These are phyloP conservation scores for Shiraia bambusicola DNA, from an alignment of 2,329 filamentous ascomycete genomes.

Conservation along the genomic window DNA sequence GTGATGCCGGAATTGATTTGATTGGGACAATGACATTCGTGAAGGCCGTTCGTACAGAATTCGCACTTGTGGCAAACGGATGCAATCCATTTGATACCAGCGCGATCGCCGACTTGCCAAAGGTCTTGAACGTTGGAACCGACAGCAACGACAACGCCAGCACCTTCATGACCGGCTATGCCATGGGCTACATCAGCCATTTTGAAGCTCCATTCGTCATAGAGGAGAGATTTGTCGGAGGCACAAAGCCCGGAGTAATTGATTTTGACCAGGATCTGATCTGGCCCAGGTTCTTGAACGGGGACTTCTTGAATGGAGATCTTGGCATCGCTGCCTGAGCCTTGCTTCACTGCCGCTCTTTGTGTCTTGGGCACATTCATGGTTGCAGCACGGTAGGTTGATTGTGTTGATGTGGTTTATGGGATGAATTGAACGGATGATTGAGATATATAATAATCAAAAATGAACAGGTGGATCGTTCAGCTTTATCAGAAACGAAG, in stretches of 20 bases:
- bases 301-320: slow-evolving; percentile 33
- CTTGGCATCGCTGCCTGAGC: slow-evolving; percentile 20
- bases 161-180: slow-evolving; percentile 73
- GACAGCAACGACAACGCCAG: slow-evolving; percentile 70
- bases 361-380: slow-evolving; percentile 39
- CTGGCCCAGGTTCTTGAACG: slow-evolving; percentile 45
- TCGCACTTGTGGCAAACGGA: slow-evolving; percentile 77
- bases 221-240: slow-evolving; percentile 49
- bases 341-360: slow-evolving; percentile 41
- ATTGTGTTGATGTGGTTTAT: too few species aligned
- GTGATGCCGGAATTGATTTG: slow-evolving; percentile 68
- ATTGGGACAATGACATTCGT: slow-evolving; percentile 49
- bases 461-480: too few species aligned
- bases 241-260: slow-evolving; percentile 60
- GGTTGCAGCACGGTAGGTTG: neutral
- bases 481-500: too few species aligned
- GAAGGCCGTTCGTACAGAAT: slow-evolving; percentile 69
- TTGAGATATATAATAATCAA: too few species aligned
- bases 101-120: slow-evolving; percentile 56
- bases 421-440: too few species aligned
- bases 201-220: slow-evolving; percentile 38
- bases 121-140: slow-evolving; percentile 71
- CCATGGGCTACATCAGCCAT: slow-evolving; percentile 39
- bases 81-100: slow-evolving; percentile 72
- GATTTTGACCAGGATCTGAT: slow-evolving; percentile 58